Evolutionary conservation across 2,329 filamentous ascomycete genomes (phyloP), one percentile per base, ranked within the genome.

Genomic region (Seiridium cupressi): DNA sequence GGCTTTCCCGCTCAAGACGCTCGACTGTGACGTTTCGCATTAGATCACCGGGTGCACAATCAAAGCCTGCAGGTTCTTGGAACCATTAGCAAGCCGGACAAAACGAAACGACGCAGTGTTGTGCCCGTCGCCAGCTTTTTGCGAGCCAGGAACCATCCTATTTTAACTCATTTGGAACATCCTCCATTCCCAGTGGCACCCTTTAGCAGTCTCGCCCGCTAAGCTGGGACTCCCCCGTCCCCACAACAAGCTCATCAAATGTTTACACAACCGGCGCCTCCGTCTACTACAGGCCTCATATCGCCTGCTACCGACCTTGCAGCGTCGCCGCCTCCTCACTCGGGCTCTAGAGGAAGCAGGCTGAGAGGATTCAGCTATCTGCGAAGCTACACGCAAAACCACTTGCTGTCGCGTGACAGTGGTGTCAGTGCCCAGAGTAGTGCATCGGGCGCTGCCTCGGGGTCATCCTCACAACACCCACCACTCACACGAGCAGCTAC

Each of bases 301-400:
- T 65, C 69, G 63, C 66, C 69, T 62, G 63, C 69, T 57, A 46
- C 69, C 55, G 67, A 66, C 58, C 61, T 65, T 57, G 57, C 67
- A 54, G 63, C 66, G 53, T 61, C 67, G 59, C 38, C 61, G 36
- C 38, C 64, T 9, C 51, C 64, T 48, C 36, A 60, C 46, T 56
- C 63, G 42, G 68, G 65, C 42, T 60, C 59, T 44, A 60, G 68
- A 51, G 66, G 66, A n/a, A 65, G 65, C 57, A 66, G 69, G 36
- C 57, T 72, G 51, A 65, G 69, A 55, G 69, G 67, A 57, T 59
- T 70, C 60, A 69, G 69, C 47, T 67, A 71, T 59, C 63, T 71
- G 7, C 67, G 67, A 56, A 68, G 61, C 63, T 68, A 68, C 36
- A 60, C 59, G 34, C 55, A 57, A 35, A 54, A n/a, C 34, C 58